Percentiles rank a stretch among this genome's conserved stretches.
Conservation (phyloP, 805 yeast genomes). For the Danielozyma ontarioensis region DNA sequence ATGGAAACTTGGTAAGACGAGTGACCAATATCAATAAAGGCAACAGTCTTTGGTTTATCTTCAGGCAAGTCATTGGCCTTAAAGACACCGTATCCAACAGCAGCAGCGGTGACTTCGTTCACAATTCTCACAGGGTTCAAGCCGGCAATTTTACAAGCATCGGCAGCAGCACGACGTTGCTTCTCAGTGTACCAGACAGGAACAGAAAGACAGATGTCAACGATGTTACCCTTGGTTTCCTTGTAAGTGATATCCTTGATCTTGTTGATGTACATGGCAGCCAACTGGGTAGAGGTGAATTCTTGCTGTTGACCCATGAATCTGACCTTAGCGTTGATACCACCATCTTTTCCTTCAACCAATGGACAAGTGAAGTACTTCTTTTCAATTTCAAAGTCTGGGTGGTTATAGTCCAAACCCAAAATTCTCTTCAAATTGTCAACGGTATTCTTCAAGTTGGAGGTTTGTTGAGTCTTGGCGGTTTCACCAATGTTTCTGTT, state of each 20-base stretch:
- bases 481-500: slow-evolving; percentile 92
- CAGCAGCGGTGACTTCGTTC: slow-evolving; percentile 97
- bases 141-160: slow-evolving; percentile 94
- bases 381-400: slow-evolving; percentile 72
- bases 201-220: slow-evolving; percentile 89
- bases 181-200: slow-evolving; percentile 97
- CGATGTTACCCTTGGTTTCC: slow-evolving; percentile 78
- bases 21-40: slow-evolving; percentile 96
- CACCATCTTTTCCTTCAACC: slow-evolving; percentile 64
- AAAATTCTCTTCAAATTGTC: slow-evolving; percentile 90
- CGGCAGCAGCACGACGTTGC: slow-evolving; percentile 94
- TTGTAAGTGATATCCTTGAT: slow-evolving; percentile 71
- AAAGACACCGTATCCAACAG: slow-evolving; percentile 98
- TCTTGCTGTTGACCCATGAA: slow-evolving; percentile 72
- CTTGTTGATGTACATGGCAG: slow-evolving; percentile 93
- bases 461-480: slow-evolving; percentile 94
- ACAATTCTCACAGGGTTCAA: slow-evolving; percentile 97
- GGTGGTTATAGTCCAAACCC: slow-evolving; percentile 70
- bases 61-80: slow-evolving; percentile 90
- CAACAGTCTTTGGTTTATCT: slow-evolving; percentile 84
- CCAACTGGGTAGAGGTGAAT: slow-evolving; percentile 84
- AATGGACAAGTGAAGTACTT: slow-evolving; percentile 70
- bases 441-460: slow-evolving; percentile 94
- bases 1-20: slow-evolving; percentile 88
- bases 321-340: slow-evolving; percentile 81